Conservation (phyloP, 2,329 filamentous ascomycete species). For the Phialophora macrospora region DNA sequence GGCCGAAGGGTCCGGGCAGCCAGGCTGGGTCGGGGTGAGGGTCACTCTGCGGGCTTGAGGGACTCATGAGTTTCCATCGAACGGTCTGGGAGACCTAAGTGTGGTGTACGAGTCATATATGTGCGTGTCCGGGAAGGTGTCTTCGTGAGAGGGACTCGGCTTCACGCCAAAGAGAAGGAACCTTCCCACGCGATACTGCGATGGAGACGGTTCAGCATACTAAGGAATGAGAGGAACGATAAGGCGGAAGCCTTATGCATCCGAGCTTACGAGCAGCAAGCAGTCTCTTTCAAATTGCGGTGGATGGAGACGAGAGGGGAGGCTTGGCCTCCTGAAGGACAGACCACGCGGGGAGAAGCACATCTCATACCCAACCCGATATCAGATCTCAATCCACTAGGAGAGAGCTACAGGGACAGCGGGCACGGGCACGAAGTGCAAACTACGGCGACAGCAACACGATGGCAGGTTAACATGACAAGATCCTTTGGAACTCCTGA, state of each 20-base stretch:
- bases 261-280: not conserved
- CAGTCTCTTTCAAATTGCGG: not conserved
- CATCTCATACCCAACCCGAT: not conserved
- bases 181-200: not conserved
- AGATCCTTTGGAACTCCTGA: constrained; percentile 4
- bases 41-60: not conserved
- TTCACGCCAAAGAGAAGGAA: not conserved
- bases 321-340: not conserved
- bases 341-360: not conserved
- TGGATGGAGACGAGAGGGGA: not conserved
- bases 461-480: not conserved
- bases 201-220: not conserved
- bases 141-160: not conserved
- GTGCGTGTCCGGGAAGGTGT: not conserved
- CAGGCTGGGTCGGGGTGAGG: constrained; percentile 23
- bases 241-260: not conserved
- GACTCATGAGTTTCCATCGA: not conserved
- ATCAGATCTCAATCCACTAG: not conserved
- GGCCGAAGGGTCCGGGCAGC: constrained; percentile 16
- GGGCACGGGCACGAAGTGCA: not conserved
- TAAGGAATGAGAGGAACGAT: not conserved
- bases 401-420: not conserved
- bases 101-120: not conserved
- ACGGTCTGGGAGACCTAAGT: not conserved
- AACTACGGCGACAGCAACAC: not conserved